Conservation (phyloP, 805 yeast genomes). For the Komagataella kurtzmanii region DNA sequence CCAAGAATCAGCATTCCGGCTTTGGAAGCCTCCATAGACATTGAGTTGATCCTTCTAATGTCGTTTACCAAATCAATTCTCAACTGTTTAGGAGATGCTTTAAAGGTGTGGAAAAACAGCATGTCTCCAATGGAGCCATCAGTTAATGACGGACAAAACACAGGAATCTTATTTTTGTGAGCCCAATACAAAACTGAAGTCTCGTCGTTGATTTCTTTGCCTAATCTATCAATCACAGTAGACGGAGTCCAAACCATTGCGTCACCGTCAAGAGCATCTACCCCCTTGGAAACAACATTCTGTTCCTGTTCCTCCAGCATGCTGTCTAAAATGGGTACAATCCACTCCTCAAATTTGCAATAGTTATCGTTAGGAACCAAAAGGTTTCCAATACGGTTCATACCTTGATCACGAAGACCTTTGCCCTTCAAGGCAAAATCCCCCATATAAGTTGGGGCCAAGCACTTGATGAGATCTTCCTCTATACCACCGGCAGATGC, state of each 20-base stretch:
- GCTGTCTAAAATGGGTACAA: constrained; percentile 82
- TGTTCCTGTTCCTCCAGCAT: constrained; percentile 83
- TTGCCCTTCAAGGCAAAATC: constrained; percentile 78
- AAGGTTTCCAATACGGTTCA: constrained; percentile 95
- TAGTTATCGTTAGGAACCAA: constrained; percentile 96
- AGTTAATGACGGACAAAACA: constrained; percentile 94
- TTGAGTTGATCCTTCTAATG: constrained; percentile 78
- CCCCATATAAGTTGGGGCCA: constrained; percentile 94
- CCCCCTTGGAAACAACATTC: constrained; percentile 39
- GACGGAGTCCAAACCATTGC: constrained; percentile 90
- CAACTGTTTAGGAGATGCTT: constrained; percentile 79
- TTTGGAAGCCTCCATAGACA: constrained; percentile 87
- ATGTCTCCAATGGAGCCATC: constrained; percentile 99
- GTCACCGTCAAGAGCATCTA: constrained; percentile 48
- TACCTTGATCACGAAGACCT: constrained; percentile 80
- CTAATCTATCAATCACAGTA: constrained; percentile 79
- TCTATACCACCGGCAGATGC: constrained; percentile 98
- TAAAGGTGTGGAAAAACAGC: constrained; percentile 97
- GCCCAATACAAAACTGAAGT: constrained; percentile 95
- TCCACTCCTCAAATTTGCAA: constrained; percentile 97
- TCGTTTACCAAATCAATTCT: constrained; percentile 90
- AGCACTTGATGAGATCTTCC: constrained; percentile 91
- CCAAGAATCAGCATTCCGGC: constrained; percentile 97
- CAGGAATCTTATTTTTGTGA: constrained; percentile 89
- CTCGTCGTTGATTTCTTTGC: constrained; percentile 92